A percentile compares a stretch with the other conserved stretches of the same genome.
Evolutionary conservation across 208 protist species (phyloP).

Genomic region (Novymonas esmeraldas): DNA sequence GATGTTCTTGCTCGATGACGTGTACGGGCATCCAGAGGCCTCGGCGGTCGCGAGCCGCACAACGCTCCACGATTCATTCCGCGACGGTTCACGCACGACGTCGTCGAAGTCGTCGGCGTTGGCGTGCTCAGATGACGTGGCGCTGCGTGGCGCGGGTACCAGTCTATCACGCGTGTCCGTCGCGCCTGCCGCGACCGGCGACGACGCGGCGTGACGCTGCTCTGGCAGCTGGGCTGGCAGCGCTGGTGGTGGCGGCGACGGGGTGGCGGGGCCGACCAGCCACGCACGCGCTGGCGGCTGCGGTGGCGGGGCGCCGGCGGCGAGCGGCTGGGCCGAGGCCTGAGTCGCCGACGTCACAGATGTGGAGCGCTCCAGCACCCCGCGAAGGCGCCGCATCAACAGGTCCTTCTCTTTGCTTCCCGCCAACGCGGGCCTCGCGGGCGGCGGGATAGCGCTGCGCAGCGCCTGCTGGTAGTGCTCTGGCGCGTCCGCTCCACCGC

Average conservation of each 20-base stretch:
- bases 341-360: neutral
- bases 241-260: neutral
- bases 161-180: neutral
- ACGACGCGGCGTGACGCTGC: neutral
- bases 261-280: neutral
- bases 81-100: neutral
- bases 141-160: neutral
- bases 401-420: slow-evolving; percentile 13
- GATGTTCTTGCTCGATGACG: slow-evolving; percentile 14
- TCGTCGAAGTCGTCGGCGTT: neutral
- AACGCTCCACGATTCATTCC: neutral
- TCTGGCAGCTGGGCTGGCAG: neutral
- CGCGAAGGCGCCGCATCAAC: slow-evolving; percentile 25
- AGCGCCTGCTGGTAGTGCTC: slow-evolving; percentile 5
- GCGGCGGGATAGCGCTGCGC: neutral
- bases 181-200: neutral
- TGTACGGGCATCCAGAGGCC: slow-evolving; percentile 3
- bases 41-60: neutral
- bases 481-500: neutral
- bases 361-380: slow-evolving; percentile 9
- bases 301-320: neutral
- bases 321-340: slow-evolving; percentile 2
- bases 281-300: neutral
- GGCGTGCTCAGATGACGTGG: neutral
- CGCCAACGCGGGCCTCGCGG: neutral